Evolutionary conservation across 129 eudicot species (phyloP).

Genomic region (Sambucus nigra): DNA sequence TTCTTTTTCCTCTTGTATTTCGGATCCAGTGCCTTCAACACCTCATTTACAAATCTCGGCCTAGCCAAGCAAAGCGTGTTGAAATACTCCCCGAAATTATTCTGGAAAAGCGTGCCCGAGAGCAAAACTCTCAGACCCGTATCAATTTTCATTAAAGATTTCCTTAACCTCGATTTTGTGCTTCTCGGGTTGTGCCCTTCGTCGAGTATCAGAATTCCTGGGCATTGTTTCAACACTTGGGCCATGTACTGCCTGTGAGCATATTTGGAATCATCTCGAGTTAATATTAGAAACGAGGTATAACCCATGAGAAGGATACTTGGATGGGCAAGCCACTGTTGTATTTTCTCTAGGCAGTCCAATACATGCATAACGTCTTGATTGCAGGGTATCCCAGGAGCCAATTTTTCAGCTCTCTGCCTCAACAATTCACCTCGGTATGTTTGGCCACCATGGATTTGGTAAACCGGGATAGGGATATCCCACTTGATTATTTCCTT

Average conservation of each 20-base stretch:
- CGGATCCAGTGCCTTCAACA: constrained; percentile 71
- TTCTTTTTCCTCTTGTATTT: constrained; percentile 50
- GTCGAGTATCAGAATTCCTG: constrained; percentile 80
- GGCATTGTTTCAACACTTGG: constrained; percentile 70
- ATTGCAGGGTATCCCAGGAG: constrained; percentile 66
- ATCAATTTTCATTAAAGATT: constrained; percentile 79
- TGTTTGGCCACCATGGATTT: constrained; percentile 97
- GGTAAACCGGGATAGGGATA: constrained; percentile 89
- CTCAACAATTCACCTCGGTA: constrained; percentile 70
- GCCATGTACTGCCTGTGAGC: constrained; percentile 94
- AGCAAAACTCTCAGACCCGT: constrained; percentile 71
- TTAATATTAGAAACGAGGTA: constrained; percentile 79
- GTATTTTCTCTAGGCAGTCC: constrained; percentile 90
- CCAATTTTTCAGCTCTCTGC: constrained; percentile 47
- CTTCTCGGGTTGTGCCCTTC: constrained; percentile 99
- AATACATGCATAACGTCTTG: constrained; percentile 95
- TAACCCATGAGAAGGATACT: constrained; percentile 98
- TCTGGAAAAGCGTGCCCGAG: constrained; percentile 88
- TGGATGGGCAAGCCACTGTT: constrained; percentile 86
- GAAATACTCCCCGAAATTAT: constrained; percentile 95
- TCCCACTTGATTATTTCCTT: constrained; percentile 95
- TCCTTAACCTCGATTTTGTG: constrained; percentile 89
- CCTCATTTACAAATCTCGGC: constrained; percentile 76
- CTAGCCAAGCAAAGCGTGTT: constrained; percentile 87
- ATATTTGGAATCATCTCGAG: constrained; percentile 84